Percentiles rank a stretch among this genome's conserved stretches.
These are phyloP conservation scores for Podosphaera aphanis DNA, from an alignment of 2,329 filamentous ascomycete genomes.

Conservation along the genomic window DNA sequence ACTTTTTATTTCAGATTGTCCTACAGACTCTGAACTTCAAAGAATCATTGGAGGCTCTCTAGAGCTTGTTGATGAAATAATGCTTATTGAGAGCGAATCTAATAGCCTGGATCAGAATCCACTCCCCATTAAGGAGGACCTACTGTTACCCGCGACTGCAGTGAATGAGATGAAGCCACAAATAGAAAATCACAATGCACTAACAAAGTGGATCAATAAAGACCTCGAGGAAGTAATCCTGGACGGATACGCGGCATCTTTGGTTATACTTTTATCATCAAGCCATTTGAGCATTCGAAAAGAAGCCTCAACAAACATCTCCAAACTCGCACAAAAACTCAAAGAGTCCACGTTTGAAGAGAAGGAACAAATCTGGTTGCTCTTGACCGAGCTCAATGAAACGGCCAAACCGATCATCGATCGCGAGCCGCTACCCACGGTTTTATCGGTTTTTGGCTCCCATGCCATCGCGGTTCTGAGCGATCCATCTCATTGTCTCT, in stretches of 20 bases:
- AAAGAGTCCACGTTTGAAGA: constrained; percentile 51
- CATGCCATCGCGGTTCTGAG: constrained; percentile 45
- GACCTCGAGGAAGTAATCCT: constrained; percentile 58
- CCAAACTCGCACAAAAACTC: constrained; percentile 38
- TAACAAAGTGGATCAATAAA: constrained; percentile 49
- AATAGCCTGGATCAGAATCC: not conserved
- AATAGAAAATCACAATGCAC: constrained; percentile 24
- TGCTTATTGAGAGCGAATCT: constrained; percentile 5
- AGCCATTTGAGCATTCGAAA: constrained; percentile 51
- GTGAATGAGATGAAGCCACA: not conserved
- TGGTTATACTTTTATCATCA: constrained; percentile 58
- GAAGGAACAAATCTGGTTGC: constrained; percentile 53
- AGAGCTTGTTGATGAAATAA: constrained; percentile 11
- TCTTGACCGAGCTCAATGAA: constrained; percentile 60
- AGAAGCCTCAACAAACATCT: constrained; percentile 48
- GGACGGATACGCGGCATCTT: constrained; percentile 43
- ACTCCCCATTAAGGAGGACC: constrained; percentile 1
- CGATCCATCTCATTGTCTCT: constrained; percentile 61
- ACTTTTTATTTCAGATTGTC: constrained; percentile 18
- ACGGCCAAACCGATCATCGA: constrained; percentile 36
- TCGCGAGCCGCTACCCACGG: constrained; percentile 39
- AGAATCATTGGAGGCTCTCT: constrained; percentile 10
- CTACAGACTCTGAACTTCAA: constrained; percentile 17
- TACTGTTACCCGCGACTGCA: constrained; percentile 1
- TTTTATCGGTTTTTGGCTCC: constrained; percentile 53